Evolutionary conservation across 345 rosid species (phyloP).

Genomic region (Hibiscus syriacus): DNA sequence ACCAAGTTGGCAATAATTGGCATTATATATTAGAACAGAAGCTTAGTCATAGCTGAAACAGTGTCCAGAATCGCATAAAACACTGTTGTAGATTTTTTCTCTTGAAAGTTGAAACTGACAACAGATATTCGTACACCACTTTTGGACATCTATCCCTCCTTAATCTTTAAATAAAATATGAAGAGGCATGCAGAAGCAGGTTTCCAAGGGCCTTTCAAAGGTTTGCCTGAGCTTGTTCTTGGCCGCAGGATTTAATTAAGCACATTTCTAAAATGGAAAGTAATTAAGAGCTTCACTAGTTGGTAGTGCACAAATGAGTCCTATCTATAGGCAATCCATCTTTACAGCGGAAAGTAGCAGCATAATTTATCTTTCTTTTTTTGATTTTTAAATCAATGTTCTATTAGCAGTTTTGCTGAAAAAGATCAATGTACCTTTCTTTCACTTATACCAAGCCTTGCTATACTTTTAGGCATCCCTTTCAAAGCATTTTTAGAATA

Average conservation of each 20-base stretch:
- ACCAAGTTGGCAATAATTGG: not conserved
- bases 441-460: no score
- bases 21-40: not conserved
- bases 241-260: not conserved
- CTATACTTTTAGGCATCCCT: no score
- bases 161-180: not conserved
- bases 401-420: not conserved
- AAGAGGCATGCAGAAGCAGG: not conserved
- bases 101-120: not conserved
- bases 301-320: not conserved
- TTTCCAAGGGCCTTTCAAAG: not conserved
- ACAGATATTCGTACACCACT: not conserved
- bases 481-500: no score
- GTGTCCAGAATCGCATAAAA: not conserved
- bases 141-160: not conserved
- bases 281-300: not conserved
- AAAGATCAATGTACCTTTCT: not conserved
- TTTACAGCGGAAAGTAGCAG: not conserved
- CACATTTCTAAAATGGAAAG: not conserved
- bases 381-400: not conserved
- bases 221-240: not conserved
- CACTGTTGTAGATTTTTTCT: not conserved
- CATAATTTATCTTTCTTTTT: not conserved
- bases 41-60: not conserved
- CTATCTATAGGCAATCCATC: not conserved